Conservation (phyloP, 1,284 basidiomycete species). For the Chondrostereum purpureum region DNA sequence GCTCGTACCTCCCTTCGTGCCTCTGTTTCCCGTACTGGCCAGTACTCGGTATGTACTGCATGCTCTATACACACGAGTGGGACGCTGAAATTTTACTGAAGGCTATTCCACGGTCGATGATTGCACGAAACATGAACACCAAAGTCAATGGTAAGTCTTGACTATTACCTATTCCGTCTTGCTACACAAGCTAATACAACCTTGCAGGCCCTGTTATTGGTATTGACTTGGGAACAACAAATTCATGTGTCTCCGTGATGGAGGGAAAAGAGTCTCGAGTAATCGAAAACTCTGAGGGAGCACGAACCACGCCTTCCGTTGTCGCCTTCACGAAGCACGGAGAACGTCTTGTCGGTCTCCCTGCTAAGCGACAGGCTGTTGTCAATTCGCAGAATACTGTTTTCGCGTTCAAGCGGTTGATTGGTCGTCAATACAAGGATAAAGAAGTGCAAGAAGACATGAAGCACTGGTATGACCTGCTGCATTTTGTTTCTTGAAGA, state of each 20-base stretch:
- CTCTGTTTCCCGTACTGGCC: conserved; percentile 52
- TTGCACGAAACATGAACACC: conserved; percentile 78
- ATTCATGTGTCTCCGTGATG: conserved; percentile 94
- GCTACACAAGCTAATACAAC: too few relatives aligned
- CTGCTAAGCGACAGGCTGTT: conserved; percentile 95
- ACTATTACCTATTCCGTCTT: not conserved
- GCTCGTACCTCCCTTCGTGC: conserved; percentile 55
- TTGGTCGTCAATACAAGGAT: conserved; percentile 88
- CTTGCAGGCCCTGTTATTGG: conserved; percentile 76
- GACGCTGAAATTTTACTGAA: conserved; percentile 22
- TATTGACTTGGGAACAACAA: conserved; percentile 84
- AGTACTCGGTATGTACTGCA: conserved; percentile 50
- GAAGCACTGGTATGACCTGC: conserved; percentile 65
- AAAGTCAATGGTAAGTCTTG: conserved; percentile 45
- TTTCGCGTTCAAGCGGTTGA: conserved; percentile 94
- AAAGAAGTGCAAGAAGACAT: conserved; percentile 90
- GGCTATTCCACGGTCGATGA: conserved; percentile 62
- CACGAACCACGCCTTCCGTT: conserved; percentile 95
- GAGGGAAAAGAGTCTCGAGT: conserved; percentile 93
- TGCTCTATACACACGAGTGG: not conserved
- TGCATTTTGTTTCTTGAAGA: not conserved
- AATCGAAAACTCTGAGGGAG: conserved; percentile 97
- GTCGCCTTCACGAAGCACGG: conserved; percentile 97
- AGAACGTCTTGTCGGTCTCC: conserved; percentile 90
- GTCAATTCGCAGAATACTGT: conserved; percentile 95